These are phyloP conservation scores for Ascosphaera acerosa DNA, from an alignment of 2,329 filamentous ascomycete genomes.

Conservation along the genomic window DNA sequence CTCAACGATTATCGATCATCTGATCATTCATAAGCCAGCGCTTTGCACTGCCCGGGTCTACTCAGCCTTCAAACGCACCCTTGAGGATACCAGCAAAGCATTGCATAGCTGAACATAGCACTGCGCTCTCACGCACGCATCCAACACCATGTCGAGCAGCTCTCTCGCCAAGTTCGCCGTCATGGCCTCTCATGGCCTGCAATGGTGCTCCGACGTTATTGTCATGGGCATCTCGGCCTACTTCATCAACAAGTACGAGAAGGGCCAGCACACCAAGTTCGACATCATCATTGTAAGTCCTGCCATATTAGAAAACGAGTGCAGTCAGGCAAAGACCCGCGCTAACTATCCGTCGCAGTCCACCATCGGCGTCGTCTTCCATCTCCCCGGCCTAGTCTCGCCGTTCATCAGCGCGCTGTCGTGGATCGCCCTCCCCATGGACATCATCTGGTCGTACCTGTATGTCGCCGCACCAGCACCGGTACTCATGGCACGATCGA, in stretches of 20 bases:
- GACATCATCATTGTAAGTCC: constrained; percentile 17
- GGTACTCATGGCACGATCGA: background rate
- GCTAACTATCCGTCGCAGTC: constrained; percentile 7
- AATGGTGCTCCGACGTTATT: constrained; percentile 17
- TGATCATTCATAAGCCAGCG: no score
- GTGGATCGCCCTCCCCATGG: constrained; percentile 16
- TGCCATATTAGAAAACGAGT: background rate
- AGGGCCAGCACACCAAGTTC: constrained; percentile 15
- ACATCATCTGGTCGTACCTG: constrained; percentile 23
- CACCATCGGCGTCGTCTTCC: constrained; percentile 16
- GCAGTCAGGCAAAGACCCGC: background rate
- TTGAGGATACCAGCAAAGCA: no score
- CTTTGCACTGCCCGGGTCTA: no score
- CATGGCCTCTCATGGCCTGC: constrained; percentile 10
- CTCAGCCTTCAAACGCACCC: no score
- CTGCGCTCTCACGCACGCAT: no score
- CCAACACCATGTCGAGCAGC: no score
- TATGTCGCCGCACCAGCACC: constrained; percentile 7
- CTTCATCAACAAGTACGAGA: constrained; percentile 13
- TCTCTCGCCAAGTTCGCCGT: background rate
- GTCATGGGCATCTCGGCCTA: constrained; percentile 18
- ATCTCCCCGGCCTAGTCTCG: constrained; percentile 18
- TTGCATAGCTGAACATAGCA: no score
- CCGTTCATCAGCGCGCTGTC: constrained; percentile 15
- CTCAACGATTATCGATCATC: no score